phyloP scores from a whole-genome alignment of 1,139 yeast genomes.

The Lipomyces yarrowii region DNA sequence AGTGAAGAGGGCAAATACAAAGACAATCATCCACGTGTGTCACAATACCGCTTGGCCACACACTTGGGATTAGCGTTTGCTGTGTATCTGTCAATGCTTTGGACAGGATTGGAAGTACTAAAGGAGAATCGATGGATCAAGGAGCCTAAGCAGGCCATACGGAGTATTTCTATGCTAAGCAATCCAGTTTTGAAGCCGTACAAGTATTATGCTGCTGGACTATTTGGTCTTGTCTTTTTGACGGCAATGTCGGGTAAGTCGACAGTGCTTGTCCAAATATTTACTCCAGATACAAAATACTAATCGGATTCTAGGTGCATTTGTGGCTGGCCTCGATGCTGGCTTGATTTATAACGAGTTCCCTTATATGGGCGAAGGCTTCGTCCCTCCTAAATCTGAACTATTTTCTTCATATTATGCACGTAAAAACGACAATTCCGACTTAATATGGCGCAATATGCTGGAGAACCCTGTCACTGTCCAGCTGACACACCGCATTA shows the following conservation, averaged over 20 bases:
- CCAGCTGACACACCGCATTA: constrained; percentile 83
- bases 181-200: constrained; percentile 62
- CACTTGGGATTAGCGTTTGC: constrained; percentile 93
- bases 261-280: background rate
- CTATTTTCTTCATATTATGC: constrained; percentile 75
- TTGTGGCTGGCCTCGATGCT: constrained; percentile 98
- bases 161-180: constrained; percentile 55
- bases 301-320: constrained; percentile 59
- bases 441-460: constrained; percentile 87
- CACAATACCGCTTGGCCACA: constrained; percentile 91
- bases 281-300: background rate
- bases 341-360: constrained; percentile 94
- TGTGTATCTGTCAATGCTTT: constrained; percentile 83
- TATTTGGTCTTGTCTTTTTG: constrained; percentile 69
- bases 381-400: constrained; percentile 72
- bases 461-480: constrained; percentile 96
- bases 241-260: constrained; percentile 32
- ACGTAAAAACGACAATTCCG: constrained; percentile 61
- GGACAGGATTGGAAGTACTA: constrained; percentile 84
- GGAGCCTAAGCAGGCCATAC: constrained; percentile 57
- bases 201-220: constrained; percentile 56
- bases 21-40: constrained; percentile 79
- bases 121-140: constrained; percentile 67
- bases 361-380: constrained; percentile 87
- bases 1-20: constrained; percentile 49